Percentiles rank a stretch among this genome's conserved stretches.
Evolutionary conservation across 495 filamentous ascomycete species (phyloP).

Genomic region (Paragyromitra xinjiangensis): DNA sequence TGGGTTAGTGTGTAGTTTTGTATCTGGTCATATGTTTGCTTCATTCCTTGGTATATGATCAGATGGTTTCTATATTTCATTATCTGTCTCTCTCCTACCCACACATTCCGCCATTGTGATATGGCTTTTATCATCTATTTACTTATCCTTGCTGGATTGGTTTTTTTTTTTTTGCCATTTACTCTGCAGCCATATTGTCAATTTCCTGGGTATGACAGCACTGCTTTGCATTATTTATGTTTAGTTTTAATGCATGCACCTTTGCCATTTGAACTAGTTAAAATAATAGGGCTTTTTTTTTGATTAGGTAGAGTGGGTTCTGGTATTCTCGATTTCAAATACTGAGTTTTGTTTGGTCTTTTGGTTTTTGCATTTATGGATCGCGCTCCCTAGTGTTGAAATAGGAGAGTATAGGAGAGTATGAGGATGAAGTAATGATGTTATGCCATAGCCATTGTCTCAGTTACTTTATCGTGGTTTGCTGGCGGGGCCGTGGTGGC

Average conservation of each 20-base stretch:
- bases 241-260: slow-evolving; percentile 43
- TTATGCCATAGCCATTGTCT: too few relatives aligned
- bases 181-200: slow-evolving; percentile 10
- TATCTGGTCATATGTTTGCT: slow-evolving; percentile 40
- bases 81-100: slow-evolving; percentile 14
- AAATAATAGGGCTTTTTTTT: slow-evolving; percentile 10
- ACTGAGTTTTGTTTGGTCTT: neutral
- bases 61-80: slow-evolving; percentile 23
- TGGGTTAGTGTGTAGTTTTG: slow-evolving; percentile 39
- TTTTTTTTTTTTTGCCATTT: slow-evolving; percentile 27
- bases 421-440: too few relatives aligned
- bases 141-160: slow-evolving; percentile 20
- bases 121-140: slow-evolving; percentile 11
- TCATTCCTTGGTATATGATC: slow-evolving; percentile 29
- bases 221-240: slow-evolving; percentile 41
- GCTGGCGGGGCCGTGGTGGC: neutral
- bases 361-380: neutral
- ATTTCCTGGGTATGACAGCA: slow-evolving; percentile 27
- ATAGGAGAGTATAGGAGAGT: too few relatives aligned
- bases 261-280: slow-evolving; percentile 27
- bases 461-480: neutral
- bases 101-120: neutral
- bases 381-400: neutral
- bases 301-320: neutral
- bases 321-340: neutral